phyloP scores from a whole-genome alignment of 331 rosid species.

The Erythrophleum ivorense region DNA sequence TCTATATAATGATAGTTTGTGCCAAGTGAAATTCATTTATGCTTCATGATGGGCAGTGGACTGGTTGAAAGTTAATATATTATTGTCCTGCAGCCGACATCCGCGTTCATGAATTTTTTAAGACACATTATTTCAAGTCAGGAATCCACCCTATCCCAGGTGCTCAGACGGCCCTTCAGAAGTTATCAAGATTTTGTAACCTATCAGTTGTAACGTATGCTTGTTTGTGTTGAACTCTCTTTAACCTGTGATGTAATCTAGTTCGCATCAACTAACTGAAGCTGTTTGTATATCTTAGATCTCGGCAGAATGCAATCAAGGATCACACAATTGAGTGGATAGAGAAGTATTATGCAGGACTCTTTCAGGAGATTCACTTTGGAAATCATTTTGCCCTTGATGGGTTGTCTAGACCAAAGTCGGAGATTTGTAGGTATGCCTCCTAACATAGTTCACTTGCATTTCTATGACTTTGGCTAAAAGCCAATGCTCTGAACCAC shows the following conservation, averaged over 20 bases:
- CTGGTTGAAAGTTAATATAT: conserved; percentile 30
- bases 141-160: conserved; percentile 93
- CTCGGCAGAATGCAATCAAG: conserved; percentile 87
- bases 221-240: conserved; percentile 34
- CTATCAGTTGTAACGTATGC: conserved; percentile 91
- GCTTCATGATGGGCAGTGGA: conserved; percentile 6
- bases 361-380: conserved; percentile 89
- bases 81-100: conserved; percentile 67
- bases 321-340: conserved; percentile 89
- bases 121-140: conserved; percentile 79
- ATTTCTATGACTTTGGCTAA: neutral
- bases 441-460: neutral
- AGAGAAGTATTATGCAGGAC: conserved; percentile 72
- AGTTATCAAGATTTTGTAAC: conserved; percentile 72
- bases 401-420: conserved; percentile 72
- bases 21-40: neutral
- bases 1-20: neutral
- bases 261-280: conserved; percentile 33
- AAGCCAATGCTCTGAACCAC: neutral
- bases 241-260: neutral
- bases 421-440: conserved; percentile 66
- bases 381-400: conserved; percentile 93
- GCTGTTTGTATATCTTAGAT: conserved; percentile 52
- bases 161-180: conserved; percentile 69
- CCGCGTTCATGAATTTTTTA: conserved; percentile 93